Evolutionary conservation across 139 green algal genomes (phyloP).

Genomic region (Tetraselmis striata): DNA sequence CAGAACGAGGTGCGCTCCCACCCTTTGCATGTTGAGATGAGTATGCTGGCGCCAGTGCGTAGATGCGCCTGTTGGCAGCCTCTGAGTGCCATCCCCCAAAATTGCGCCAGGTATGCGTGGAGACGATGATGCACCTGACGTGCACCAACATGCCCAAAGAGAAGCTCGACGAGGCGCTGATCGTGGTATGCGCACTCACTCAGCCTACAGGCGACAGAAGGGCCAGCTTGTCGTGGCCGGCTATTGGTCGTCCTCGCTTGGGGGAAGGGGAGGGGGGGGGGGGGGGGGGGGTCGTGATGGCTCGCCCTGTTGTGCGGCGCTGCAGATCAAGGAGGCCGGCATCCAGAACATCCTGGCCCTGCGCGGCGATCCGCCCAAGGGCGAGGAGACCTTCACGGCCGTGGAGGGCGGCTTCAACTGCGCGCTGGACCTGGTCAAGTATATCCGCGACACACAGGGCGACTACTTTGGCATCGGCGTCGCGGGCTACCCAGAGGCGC

Average conservation of each 20-base stretch:
- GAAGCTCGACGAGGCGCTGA: conserved; percentile 76
- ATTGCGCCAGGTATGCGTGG: conserved; percentile 89
- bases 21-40: neutral
- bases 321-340: conserved; percentile 71
- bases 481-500: conserved; percentile 92
- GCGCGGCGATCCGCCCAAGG: conserved; percentile 88
- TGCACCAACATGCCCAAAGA: conserved; percentile 97
- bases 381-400: conserved; percentile 69
- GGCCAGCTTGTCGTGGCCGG: too few species aligned
- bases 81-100: too few species aligned
- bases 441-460: conserved; percentile 79
- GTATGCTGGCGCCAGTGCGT: too few species aligned
- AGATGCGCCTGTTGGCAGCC: too few species aligned
- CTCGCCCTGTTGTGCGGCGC: neutral
- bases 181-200: conserved; percentile 39
- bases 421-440: conserved; percentile 90
- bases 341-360: conserved; percentile 94
- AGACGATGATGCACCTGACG: conserved; percentile 99
- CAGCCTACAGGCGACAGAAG: too few species aligned
- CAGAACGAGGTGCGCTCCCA: conserved; percentile 75
- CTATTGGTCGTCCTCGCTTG: too few species aligned
- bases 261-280: too few species aligned
- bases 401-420: conserved; percentile 89
- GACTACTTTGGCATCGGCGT: conserved; percentile 94
- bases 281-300: too few species aligned